These are phyloP conservation scores for Pseudogymnoascus sp. DNA, from an alignment of 2,329 filamentous ascomycete species.

Conservation along the genomic window DNA sequence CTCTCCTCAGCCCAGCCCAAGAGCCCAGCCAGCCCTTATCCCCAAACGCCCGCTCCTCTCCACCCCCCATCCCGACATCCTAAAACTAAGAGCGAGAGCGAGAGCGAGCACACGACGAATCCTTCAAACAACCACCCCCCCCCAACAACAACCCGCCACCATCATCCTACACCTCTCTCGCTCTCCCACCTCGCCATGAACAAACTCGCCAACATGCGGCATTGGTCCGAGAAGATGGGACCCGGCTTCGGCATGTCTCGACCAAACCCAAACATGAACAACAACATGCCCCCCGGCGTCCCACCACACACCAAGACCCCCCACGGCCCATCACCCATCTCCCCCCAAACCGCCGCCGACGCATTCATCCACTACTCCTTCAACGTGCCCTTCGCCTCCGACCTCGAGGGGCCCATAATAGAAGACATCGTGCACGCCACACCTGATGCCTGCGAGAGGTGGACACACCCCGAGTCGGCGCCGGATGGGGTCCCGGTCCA, in stretches of 20 bases:
- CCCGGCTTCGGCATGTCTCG: constrained; percentile 57
- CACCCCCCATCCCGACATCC: not conserved
- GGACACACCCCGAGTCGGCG: constrained; percentile 86
- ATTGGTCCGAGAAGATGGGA: constrained; percentile 64
- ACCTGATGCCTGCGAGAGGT: constrained; percentile 76
- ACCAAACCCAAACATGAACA: constrained; percentile 28
- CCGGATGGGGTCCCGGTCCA: constrained; percentile 77
- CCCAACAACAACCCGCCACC: constrained; percentile 25
- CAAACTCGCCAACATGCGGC: constrained; percentile 64
- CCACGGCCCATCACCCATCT: constrained; percentile 46
- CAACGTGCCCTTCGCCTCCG: constrained; percentile 93
- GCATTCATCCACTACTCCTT: constrained; percentile 85
- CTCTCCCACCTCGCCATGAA: constrained; percentile 48
- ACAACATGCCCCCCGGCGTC: not conserved
- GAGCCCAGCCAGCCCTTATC: constrained; percentile 19
- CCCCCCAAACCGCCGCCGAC: constrained; percentile 64
- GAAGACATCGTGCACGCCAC: constrained; percentile 94
- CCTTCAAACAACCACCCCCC: constrained; percentile 19
- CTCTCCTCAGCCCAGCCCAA: constrained; percentile 14
- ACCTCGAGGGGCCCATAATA: constrained; percentile 82
- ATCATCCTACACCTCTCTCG: constrained; percentile 16
- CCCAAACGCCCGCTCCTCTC: constrained; percentile 4
- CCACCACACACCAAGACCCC: constrained; percentile 32
- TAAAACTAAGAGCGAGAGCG: not conserved
- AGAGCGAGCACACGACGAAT: constrained; percentile 9